Percentiles rank a stretch among this genome's conserved stretches.
Conservation (phyloP, 2,329 filamentous ascomycete species). For the Ramichloridium luteum region DNA sequence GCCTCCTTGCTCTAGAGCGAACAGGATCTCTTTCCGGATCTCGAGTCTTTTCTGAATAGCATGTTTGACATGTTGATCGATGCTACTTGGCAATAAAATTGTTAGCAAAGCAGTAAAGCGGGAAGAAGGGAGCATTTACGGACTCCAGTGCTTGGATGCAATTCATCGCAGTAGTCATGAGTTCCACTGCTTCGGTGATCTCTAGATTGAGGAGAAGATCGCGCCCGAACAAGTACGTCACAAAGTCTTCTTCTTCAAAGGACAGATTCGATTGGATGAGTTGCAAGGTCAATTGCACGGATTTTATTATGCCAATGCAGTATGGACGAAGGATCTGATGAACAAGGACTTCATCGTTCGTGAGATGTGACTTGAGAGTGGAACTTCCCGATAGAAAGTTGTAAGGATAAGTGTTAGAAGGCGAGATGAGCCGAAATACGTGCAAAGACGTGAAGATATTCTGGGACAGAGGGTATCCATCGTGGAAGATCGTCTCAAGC, state of each 20-base stretch:
- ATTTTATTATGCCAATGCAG: constrained; percentile 72
- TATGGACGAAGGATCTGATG: constrained; percentile 66
- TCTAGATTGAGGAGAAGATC: constrained; percentile 57
- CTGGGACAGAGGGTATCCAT: constrained; percentile 89
- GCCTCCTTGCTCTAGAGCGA: constrained; percentile 29
- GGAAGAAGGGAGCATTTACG: no score
- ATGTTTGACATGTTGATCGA: no score
- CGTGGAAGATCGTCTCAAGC: constrained; percentile 94
- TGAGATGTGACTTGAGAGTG: background rate
- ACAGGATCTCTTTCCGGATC: constrained; percentile 54
- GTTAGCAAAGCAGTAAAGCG: no score
- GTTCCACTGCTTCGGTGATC: constrained; percentile 41
- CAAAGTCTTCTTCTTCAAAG: constrained; percentile 97
- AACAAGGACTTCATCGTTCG: constrained; percentile 41
- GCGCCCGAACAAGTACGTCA: constrained; percentile 79
- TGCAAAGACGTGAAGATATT: constrained; percentile 90
- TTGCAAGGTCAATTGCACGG: constrained; percentile 65
- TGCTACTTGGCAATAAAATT: no score
- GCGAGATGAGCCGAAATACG: constrained; percentile 69
- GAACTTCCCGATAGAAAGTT: no score
- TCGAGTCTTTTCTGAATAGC: constrained; percentile 41
- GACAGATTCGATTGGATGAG: constrained; percentile 73
- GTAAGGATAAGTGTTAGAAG: constrained; percentile 32
- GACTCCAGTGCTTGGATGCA: constrained; percentile 39
- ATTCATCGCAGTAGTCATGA: constrained; percentile 44